A percentile compares a stretch with the other conserved stretches of the same genome.
These are phyloP conservation scores for Cytospora chrysosperma DNA, from an alignment of 2,329 filamentous ascomycete genomes.

Conservation along the genomic window DNA sequence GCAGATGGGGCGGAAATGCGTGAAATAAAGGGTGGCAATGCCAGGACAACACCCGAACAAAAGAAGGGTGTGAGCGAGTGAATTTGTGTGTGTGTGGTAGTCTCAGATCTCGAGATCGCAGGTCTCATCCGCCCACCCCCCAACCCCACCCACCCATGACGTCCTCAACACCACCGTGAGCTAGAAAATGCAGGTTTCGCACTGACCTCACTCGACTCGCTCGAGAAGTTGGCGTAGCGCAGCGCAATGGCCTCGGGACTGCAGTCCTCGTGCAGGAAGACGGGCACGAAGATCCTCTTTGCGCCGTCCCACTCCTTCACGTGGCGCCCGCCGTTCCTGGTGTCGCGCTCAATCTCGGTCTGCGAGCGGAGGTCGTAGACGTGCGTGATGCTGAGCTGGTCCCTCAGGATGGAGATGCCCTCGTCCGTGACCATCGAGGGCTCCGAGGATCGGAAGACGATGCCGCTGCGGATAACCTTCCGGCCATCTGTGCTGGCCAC, in stretches of 20 bases:
- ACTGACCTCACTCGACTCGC: constrained; percentile 45
- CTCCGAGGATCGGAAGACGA: constrained; percentile 69
- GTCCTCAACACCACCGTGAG: not conserved
- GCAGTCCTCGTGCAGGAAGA: constrained; percentile 63
- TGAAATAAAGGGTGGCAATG: not conserved
- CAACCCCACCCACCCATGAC: not conserved
- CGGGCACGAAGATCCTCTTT: constrained; percentile 58
- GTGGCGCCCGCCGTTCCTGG: constrained; percentile 32
- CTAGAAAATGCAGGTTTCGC: not conserved
- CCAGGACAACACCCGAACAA: not conserved
- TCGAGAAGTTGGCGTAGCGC: constrained; percentile 60
- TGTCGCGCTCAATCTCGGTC: constrained; percentile 53
- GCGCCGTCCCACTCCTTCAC: constrained; percentile 51
- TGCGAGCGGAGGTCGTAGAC: constrained; percentile 69
- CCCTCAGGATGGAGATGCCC: constrained; percentile 51
- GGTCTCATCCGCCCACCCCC: not conserved
- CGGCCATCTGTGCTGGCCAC: constrained; percentile 31
- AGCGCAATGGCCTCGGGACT: constrained; percentile 61
- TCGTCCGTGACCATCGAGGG: constrained; percentile 55
- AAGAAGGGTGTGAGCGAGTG: not conserved
- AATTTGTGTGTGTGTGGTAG: not conserved
- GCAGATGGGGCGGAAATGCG: not conserved
- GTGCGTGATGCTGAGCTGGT: constrained; percentile 55
- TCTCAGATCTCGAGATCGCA: not conserved
- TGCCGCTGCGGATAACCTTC: constrained; percentile 47